Percentiles rank a stretch among this genome's conserved stretches.
phyloP scores from a whole-genome alignment of 345 rosid genomes.

The Eucalyptus regnans region DNA sequence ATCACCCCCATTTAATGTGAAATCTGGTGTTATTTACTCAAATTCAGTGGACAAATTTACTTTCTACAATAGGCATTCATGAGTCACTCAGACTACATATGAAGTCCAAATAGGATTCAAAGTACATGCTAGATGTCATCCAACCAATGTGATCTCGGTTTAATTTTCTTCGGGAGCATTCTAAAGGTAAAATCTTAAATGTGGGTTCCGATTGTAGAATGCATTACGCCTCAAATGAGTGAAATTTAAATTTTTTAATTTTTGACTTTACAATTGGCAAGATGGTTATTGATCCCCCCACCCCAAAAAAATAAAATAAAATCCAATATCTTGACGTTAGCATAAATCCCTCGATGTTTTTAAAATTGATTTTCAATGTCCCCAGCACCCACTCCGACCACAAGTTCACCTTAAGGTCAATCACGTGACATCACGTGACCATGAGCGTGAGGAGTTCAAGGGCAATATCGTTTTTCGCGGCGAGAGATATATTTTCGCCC shows the following conservation, averaged over 20 bases:
- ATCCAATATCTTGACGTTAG: not conserved
- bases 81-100: not conserved
- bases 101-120: not conserved
- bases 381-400: not conserved
- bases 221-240: too few relatives aligned
- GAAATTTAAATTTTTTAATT: not conserved
- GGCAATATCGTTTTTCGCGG: not conserved
- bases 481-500: not conserved
- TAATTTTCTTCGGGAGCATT: not conserved
- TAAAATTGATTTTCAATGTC: not conserved
- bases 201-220: fast-evolving
- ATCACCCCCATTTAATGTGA: not conserved
- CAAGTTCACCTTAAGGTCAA: not conserved
- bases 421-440: not conserved
- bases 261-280: not conserved
- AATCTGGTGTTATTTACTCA: not conserved
- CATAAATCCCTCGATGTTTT: not conserved
- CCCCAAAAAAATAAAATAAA: too few relatives aligned
- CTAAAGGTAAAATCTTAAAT: not conserved
- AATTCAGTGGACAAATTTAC: not conserved
- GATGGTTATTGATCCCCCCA: not conserved
- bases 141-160: not conserved
- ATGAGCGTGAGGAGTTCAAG: not conserved
- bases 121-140: not conserved
- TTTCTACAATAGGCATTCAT: not conserved